Evolutionary conservation across 805 yeast genomes (phyloP).

Genomic region (Candida michaelii): DNA sequence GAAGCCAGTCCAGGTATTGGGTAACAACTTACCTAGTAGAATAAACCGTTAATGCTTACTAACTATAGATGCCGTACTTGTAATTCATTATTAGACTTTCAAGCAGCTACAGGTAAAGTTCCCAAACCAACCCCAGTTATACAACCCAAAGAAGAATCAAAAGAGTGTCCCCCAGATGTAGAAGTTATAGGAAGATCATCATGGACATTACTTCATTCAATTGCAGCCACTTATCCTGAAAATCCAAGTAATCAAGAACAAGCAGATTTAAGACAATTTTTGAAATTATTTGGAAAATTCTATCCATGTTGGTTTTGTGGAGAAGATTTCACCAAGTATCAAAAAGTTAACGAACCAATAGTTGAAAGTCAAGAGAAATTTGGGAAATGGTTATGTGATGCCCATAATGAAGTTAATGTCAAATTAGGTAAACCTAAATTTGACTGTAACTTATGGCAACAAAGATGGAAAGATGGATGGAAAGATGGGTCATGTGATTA

Average conservation of each 20-base stretch:
- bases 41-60: not conserved
- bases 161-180: constrained; percentile 82
- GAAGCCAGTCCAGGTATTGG: too few species aligned
- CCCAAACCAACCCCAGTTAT: constrained; percentile 5
- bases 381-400: constrained; percentile 90
- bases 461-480: constrained; percentile 97
- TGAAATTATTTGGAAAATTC: constrained; percentile 68
- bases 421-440: constrained; percentile 84
- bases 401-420: constrained; percentile 89
- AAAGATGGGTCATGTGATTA: constrained; percentile 30
- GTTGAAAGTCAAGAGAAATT: constrained; percentile 71
- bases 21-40: too few species aligned
- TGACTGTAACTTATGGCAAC: constrained; percentile 87
- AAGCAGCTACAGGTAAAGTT: constrained; percentile 45
- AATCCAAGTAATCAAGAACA: constrained; percentile 63
- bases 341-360: constrained; percentile 52
- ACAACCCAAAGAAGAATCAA: constrained; percentile 26
- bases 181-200: constrained; percentile 77
- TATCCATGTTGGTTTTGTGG: constrained; percentile 97
- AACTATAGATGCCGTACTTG: constrained; percentile 76
- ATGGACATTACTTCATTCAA: constrained; percentile 88
- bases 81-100: constrained; percentile 78
- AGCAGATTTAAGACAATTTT: constrained; percentile 66
- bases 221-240: constrained; percentile 87
- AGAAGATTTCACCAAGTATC: constrained; percentile 69